Percentiles rank a stretch among this genome's conserved stretches.
Conservation (phyloP, 2,329 filamentous ascomycete genomes). For the Alternaria incomplexa region DNA sequence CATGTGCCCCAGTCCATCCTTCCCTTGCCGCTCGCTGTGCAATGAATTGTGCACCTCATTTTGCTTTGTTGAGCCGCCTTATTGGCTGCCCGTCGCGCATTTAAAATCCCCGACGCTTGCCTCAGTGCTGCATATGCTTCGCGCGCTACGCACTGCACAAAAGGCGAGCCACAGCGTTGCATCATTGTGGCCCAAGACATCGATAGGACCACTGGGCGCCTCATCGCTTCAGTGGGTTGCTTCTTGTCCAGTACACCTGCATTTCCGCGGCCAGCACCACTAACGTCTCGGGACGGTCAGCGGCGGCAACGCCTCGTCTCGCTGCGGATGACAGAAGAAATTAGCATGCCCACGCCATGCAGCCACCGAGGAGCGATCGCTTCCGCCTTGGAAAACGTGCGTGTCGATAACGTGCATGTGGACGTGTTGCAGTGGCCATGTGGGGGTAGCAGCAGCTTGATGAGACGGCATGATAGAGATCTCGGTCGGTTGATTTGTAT, state of each 20-base stretch:
- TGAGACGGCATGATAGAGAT: conserved; percentile 1
- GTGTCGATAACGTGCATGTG: conserved; percentile 3
- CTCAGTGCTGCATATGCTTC: conserved; percentile 5
- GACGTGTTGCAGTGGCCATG: conserved; percentile 1
- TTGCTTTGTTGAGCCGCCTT: conserved; percentile 1
- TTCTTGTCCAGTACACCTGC: conserved; percentile 3
- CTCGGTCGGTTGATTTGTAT: not conserved
- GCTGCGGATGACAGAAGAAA: conserved; percentile 8
- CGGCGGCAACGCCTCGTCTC: conserved; percentile 18
- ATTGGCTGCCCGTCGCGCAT: conserved; percentile 11
- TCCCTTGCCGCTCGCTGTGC: conserved; percentile 19
- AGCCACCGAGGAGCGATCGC: conserved; percentile 8
- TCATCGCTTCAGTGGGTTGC: not conserved
- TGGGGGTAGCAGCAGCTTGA: conserved; percentile 6
- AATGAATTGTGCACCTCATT: conserved; percentile 11
- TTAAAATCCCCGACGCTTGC: conserved; percentile 19
- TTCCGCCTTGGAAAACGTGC: conserved; percentile 13
- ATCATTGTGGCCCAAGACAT: not conserved
- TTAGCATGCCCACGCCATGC: conserved; percentile 13
- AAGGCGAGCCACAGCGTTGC: not conserved
- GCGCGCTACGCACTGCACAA: conserved; percentile 8
- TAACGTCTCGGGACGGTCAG: conserved; percentile 21
- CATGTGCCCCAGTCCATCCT: conserved; percentile 16
- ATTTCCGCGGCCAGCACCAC: not conserved
- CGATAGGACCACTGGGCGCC: not conserved